These are phyloP conservation scores for Rhinocladiella similis DNA, from an alignment of 2,329 filamentous ascomycete genomes.

Conservation along the genomic window DNA sequence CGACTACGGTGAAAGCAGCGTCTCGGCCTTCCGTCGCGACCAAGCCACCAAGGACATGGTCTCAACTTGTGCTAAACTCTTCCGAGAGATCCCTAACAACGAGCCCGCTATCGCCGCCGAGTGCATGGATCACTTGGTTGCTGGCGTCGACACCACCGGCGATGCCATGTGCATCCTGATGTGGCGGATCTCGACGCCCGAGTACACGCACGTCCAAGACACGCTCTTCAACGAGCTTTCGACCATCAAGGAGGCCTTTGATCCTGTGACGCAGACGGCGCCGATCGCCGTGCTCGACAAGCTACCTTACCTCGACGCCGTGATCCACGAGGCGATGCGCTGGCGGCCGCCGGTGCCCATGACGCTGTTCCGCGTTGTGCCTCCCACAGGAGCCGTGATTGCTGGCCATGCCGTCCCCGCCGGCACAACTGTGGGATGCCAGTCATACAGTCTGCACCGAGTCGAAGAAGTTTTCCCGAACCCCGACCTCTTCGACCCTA, in stretches of 20 bases:
- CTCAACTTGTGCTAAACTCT: slow-evolving; percentile 47
- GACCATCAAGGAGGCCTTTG: slow-evolving; percentile 27
- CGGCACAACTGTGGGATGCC: slow-evolving; percentile 40
- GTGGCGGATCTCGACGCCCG: slow-evolving; percentile 67
- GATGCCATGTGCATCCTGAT: slow-evolving; percentile 70
- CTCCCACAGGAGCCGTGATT: slow-evolving; percentile 39
- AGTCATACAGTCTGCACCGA: slow-evolving; percentile 52
- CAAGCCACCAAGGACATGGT: slow-evolving; percentile 56
- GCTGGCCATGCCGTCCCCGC: slow-evolving; percentile 36
- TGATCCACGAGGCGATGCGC: slow-evolving; percentile 50
- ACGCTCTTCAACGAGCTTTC: slow-evolving; percentile 46
- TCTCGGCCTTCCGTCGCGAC: slow-evolving; percentile 61
- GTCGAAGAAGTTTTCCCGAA: slow-evolving; percentile 50
- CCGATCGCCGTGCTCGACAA: slow-evolving; percentile 33
- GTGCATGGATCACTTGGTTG: slow-evolving; percentile 70
- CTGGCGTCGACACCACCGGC: slow-evolving; percentile 72
- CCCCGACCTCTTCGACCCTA: slow-evolving; percentile 48
- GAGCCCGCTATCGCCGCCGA: slow-evolving; percentile 58
- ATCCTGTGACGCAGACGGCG: slow-evolving; percentile 5
- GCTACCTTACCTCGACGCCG: slow-evolving; percentile 47
- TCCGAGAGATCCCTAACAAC: slow-evolving; percentile 36
- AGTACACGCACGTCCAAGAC: slow-evolving; percentile 46
- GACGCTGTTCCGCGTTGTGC: slow-evolving; percentile 32
- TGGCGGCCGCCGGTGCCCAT: slow-evolving; percentile 45
- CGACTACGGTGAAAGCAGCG: slow-evolving; percentile 58